phyloP scores from a whole-genome alignment of 164 flowering plant genomes.

The Vitis cinerea region DNA sequence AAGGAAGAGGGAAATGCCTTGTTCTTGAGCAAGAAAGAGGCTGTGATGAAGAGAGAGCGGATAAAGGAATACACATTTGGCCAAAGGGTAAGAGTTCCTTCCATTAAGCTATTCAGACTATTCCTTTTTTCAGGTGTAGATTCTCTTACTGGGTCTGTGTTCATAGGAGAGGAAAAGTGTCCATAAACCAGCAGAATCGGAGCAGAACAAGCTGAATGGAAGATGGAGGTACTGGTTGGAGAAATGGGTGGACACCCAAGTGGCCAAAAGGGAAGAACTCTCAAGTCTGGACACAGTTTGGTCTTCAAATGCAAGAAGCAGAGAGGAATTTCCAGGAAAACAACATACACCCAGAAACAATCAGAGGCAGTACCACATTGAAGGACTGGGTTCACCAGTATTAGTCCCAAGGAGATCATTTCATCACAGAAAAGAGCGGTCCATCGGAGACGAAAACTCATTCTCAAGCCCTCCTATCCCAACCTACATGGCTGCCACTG shows the following conservation, averaged over 20 bases:
- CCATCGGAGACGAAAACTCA: slow-evolving; percentile 24
- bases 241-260: slow-evolving; percentile 64
- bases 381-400: slow-evolving; percentile 28
- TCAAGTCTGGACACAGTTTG: slow-evolving; percentile 31
- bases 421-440: slow-evolving; percentile 30
- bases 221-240: slow-evolving; percentile 66
- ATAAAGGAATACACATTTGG: slow-evolving; percentile 45
- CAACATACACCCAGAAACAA: slow-evolving; percentile 16
- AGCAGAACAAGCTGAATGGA: slow-evolving; percentile 31
- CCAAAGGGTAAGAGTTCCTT: slow-evolving; percentile 35
- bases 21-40: slow-evolving; percentile 45
- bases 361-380: slow-evolving; percentile 19
- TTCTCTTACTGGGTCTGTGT: not conserved
- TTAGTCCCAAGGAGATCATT: slow-evolving; percentile 32
- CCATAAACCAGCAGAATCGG: slow-evolving; percentile 51
- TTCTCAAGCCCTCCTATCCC: slow-evolving; percentile 31
- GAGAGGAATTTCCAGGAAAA: slow-evolving; percentile 21
- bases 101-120: not conserved
- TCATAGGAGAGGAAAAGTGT: slow-evolving; percentile 25
- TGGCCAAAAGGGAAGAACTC: slow-evolving; percentile 38
- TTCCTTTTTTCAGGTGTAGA: not conserved
- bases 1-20: slow-evolving; percentile 49
- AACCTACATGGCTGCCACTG: slow-evolving; percentile 52
- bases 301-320: slow-evolving; percentile 18
- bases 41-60: slow-evolving; percentile 49